phyloP scores from a whole-genome alignment of 2,329 filamentous ascomycete species.

The Parastagonospora nodorum region DNA sequence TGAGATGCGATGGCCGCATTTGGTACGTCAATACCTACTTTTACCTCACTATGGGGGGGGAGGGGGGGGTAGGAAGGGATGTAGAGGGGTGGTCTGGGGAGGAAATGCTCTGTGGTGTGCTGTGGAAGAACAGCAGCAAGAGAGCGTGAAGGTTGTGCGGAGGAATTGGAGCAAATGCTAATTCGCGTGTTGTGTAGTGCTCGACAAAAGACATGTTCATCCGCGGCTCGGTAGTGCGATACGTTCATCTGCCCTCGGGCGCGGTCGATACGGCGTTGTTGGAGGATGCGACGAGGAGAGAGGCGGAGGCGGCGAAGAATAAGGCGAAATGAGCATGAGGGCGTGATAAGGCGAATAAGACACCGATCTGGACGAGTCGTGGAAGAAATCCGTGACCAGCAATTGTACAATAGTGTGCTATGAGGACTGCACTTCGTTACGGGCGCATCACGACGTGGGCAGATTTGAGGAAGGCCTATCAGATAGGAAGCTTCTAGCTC shows the following conservation, averaged over 20 bases:
- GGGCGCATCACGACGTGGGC: too few relatives aligned
- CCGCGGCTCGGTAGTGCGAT: slow-evolving; percentile 87
- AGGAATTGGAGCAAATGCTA: neutral
- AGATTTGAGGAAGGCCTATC: too few relatives aligned
- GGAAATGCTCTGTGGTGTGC: too few relatives aligned
- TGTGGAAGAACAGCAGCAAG: too few relatives aligned
- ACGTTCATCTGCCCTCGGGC: slow-evolving; percentile 82
- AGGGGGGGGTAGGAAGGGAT: too few relatives aligned
- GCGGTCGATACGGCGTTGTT: slow-evolving; percentile 85
- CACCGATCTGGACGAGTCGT: neutral
- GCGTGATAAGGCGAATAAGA: neutral
- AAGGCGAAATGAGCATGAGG: slow-evolving; percentile 41
- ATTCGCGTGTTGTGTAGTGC: slow-evolving; percentile 51
- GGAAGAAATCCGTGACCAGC: too few relatives aligned
- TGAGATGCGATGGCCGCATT: slow-evolving; percentile 90
- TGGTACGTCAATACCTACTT: slow-evolving; percentile 59
- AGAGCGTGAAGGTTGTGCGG: too few relatives aligned
- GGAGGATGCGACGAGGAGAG: slow-evolving; percentile 74
- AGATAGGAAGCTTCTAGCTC: too few relatives aligned
- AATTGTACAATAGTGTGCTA: too few relatives aligned
- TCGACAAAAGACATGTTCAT: slow-evolving; percentile 97
- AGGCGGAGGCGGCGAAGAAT: slow-evolving; percentile 43
- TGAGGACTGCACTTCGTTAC: too few relatives aligned
- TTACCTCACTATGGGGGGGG: too few relatives aligned
- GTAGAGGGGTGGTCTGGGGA: too few relatives aligned